Evolutionary conservation across 768 basidiomycete species (phyloP).

Genomic region (Suillus ampliporus): DNA sequence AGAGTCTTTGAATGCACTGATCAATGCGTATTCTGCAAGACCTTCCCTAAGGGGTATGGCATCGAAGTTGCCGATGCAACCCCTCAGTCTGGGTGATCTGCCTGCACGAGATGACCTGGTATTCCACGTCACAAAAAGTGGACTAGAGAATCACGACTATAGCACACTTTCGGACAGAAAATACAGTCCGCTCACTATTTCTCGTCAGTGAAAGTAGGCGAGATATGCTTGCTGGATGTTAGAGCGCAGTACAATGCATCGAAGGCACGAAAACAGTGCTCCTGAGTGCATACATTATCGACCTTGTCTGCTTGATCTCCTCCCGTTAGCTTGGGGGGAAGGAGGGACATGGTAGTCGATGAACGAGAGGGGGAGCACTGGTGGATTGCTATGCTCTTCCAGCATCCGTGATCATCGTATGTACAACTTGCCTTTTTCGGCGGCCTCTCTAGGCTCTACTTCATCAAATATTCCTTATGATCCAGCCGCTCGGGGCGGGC

Average conservation of each 20-base stretch:
- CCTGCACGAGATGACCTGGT: constrained; percentile 65
- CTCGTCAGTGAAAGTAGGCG: constrained; percentile 69
- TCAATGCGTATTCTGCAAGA: constrained; percentile 87
- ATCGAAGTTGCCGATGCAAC: constrained; percentile 95
- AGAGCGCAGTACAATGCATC: constrained; percentile 83
- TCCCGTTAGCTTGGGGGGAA: constrained; percentile 55
- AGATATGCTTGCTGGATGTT: constrained; percentile 54
- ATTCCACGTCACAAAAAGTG: constrained; percentile 98
- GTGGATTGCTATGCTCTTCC: background rate
- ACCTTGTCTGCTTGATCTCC: constrained; percentile 45
- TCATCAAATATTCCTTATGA: no score
- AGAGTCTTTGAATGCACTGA: constrained; percentile 88
- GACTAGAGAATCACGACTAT: constrained; percentile 37
- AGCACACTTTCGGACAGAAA: background rate
- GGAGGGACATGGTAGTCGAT: constrained; percentile 56
- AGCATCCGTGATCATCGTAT: constrained; percentile 12
- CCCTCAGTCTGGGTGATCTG: constrained; percentile 70
- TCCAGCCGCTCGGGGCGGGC: background rate
- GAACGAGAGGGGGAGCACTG: constrained; percentile 23
- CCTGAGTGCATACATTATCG: constrained; percentile 60
- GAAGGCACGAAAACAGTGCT: constrained; percentile 85
- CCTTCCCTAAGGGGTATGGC: constrained; percentile 75
- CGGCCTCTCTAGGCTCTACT: constrained; percentile 9
- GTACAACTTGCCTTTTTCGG: constrained; percentile 37
- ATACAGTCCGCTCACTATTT: constrained; percentile 66